phyloP scores from a whole-genome alignment of 176 grass and related monocot species.

The Pharus latifolius region DNA sequence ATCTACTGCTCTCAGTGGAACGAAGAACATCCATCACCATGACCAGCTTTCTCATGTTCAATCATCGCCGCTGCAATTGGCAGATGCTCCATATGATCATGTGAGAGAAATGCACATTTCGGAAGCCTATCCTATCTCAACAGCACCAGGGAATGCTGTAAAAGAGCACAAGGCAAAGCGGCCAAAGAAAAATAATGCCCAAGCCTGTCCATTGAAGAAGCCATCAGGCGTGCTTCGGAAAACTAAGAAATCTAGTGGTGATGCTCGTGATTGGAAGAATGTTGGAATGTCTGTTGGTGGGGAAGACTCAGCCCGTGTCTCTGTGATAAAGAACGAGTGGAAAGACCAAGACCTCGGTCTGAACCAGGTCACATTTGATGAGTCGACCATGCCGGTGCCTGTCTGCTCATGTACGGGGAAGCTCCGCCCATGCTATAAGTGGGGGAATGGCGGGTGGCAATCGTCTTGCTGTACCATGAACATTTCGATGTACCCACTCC shows the following conservation, averaged over 20 bases:
- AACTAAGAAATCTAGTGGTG: conserved; percentile 38
- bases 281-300: background rate
- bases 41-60: conserved; percentile 53
- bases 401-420: conserved; percentile 72
- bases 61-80: conserved; percentile 50
- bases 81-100: conserved; percentile 80
- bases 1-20: conserved; percentile 21
- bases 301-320: conserved; percentile 16
- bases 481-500: conserved; percentile 76
- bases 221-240: conserved; percentile 46
- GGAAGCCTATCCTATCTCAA: conserved; percentile 70
- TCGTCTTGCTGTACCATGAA: conserved; percentile 80
- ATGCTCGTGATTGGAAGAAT: conserved; percentile 30
- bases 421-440: conserved; percentile 69
- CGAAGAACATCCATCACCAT: conserved; percentile 40
- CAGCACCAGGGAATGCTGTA: conserved; percentile 16
- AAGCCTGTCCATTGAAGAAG: conserved; percentile 47
- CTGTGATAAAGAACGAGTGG: conserved; percentile 65
- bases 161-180: conserved; percentile 44
- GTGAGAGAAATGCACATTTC: conserved; percentile 65
- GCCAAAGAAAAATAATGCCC: conserved; percentile 45
- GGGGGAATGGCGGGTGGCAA: conserved; percentile 89
- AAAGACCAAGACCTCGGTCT: conserved; percentile 70
- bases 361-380: conserved; percentile 61
- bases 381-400: conserved; percentile 67